Evolutionary conservation across 2,329 filamentous ascomycete species (phyloP).

Genomic region (Hypoxylon sp.): DNA sequence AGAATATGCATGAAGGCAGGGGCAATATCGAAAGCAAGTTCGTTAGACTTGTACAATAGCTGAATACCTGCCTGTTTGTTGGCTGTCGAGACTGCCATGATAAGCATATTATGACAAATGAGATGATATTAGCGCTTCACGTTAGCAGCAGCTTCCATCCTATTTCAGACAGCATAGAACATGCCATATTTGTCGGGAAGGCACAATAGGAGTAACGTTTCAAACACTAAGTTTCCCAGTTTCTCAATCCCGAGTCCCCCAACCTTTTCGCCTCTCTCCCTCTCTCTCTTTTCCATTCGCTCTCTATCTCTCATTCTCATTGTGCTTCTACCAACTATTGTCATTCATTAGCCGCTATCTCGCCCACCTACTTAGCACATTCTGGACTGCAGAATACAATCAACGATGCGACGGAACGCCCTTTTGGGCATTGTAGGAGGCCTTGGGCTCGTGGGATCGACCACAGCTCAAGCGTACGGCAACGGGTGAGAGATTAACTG

Average conservation of each 20-base stretch:
- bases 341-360: constrained; percentile 44
- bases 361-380: constrained; percentile 32
- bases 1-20: not conserved
- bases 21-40: constrained; percentile 1
- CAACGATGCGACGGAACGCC: constrained; percentile 50
- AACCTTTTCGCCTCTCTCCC: constrained; percentile 25
- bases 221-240: constrained; percentile 37
- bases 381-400: constrained; percentile 29
- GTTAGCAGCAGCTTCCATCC: constrained; percentile 26
- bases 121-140: constrained; percentile 13
- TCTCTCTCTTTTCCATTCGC: constrained; percentile 32
- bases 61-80: not conserved
- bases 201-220: constrained; percentile 33
- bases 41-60: constrained; percentile 3
- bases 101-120: constrained; percentile 32
- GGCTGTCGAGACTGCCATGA: constrained; percentile 25
- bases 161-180: not conserved
- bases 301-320: constrained; percentile 22
- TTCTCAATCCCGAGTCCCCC: constrained; percentile 3
- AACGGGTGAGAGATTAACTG: constrained; percentile 47
- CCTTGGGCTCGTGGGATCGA: constrained; percentile 46
- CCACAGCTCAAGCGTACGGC: constrained; percentile 50
- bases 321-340: constrained; percentile 31
- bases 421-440: constrained; percentile 49
- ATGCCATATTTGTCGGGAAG: constrained; percentile 24